These are phyloP conservation scores for Suillus sp. DNA, from an alignment of 768 basidiomycete species.

Conservation along the genomic window DNA sequence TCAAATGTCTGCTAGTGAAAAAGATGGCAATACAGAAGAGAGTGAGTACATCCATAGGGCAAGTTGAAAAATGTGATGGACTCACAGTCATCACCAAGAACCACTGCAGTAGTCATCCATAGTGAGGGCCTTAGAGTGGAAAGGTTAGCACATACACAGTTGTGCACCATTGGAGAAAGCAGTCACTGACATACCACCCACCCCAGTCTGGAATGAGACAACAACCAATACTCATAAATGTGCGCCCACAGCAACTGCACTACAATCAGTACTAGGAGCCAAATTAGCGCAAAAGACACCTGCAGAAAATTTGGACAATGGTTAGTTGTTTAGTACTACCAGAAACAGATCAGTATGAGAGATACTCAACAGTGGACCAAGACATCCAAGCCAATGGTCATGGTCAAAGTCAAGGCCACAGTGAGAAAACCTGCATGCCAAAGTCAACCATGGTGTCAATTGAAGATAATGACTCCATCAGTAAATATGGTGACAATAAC, in stretches of 20 bases:
- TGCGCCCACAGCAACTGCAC: neutral
- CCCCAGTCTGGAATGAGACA: neutral
- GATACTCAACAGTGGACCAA: too few relatives aligned
- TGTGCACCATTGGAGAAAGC: neutral
- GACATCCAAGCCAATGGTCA: too few relatives aligned
- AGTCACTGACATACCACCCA: neutral
- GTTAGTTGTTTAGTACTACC: neutral
- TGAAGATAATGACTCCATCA: neutral
- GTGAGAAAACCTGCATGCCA: neutral
- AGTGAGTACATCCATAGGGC: neutral
- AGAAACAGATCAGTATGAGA: too few relatives aligned
- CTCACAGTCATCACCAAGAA: too few relatives aligned
- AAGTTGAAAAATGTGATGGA: too few relatives aligned
- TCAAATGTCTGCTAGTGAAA: neutral
- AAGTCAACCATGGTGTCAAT: neutral
- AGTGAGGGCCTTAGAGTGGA: neutral
- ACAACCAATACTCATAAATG: neutral
- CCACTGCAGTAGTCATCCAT: neutral
- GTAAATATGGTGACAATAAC: neutral
- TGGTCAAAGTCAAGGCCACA: too few relatives aligned
- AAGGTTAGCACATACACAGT: neutral
- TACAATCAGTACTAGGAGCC: neutral
- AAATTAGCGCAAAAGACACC: neutral
- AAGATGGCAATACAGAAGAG: neutral
- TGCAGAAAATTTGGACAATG: neutral